These are phyloP conservation scores for Gyromitra esculenta DNA, from an alignment of 2,329 filamentous ascomycete species.

Conservation along the genomic window DNA sequence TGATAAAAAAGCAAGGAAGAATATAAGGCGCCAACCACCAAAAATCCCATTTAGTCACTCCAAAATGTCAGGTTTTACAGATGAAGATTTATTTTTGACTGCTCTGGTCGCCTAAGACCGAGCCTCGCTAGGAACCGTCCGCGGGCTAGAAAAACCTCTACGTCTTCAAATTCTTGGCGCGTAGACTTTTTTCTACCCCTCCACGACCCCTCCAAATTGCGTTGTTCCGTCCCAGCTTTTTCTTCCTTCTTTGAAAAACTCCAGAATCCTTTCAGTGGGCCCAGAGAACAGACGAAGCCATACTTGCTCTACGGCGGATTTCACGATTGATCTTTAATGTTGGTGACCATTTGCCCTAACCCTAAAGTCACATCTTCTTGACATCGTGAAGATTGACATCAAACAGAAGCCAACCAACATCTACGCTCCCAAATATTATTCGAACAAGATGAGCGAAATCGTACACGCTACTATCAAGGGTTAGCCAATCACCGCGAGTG, in stretches of 20 bases:
- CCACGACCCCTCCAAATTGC: slow-evolving; percentile 23
- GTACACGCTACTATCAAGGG: slow-evolving; percentile 46
- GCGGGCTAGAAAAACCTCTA: slow-evolving; percentile 18
- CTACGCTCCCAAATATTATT: slow-evolving; percentile 14
- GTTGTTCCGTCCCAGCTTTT: slow-evolving; percentile 8
- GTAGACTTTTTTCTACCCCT: slow-evolving; percentile 32
- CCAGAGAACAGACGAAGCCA: slow-evolving; percentile 9
- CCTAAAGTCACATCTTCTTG: neutral
- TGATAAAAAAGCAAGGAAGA: slow-evolving; percentile 8
- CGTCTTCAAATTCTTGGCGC: slow-evolving; percentile 34
- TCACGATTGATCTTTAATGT: slow-evolving; percentile 26
- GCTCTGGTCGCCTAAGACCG: neutral
- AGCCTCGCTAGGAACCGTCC: slow-evolving; percentile 4
- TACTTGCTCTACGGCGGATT: slow-evolving; percentile 24
- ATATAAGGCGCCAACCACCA: neutral
- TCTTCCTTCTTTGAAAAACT: slow-evolving; percentile 1
- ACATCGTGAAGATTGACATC: slow-evolving; percentile 11
- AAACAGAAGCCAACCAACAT: neutral
- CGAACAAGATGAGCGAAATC: slow-evolving; percentile 40
- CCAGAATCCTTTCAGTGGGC: neutral
- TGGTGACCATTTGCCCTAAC: slow-evolving; percentile 20
- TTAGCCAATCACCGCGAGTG: slow-evolving; percentile 13
- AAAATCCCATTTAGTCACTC: neutral
- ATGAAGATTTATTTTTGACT: neutral
- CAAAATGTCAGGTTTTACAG: neutral